Conservation (phyloP, 2,329 filamentous ascomycete species). For the Chaetomiaceae sp. region DNA sequence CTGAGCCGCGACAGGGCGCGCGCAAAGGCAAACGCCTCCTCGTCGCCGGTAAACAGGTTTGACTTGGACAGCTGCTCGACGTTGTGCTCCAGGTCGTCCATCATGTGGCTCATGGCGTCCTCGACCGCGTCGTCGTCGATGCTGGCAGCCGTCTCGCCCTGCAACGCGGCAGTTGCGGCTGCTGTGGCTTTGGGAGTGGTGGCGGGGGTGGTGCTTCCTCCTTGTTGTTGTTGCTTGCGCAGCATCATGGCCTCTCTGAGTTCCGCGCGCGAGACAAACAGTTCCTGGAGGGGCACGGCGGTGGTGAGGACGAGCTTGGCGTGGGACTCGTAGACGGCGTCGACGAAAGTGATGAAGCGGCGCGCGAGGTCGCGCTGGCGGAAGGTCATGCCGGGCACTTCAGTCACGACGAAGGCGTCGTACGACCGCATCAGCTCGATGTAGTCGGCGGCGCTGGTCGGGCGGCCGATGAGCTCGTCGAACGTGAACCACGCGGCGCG, state of each 20-base stretch:
- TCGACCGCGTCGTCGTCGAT: constrained; percentile 46
- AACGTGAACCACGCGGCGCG: constrained; percentile 89
- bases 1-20: constrained; percentile 75
- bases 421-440: constrained; percentile 86
- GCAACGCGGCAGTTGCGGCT: background rate
- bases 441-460: constrained; percentile 92
- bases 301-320: constrained; percentile 95
- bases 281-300: constrained; percentile 74
- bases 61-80: constrained; percentile 80
- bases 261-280: constrained; percentile 75
- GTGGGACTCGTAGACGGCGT: constrained; percentile 87
- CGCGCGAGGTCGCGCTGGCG: constrained; percentile 80
- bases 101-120: constrained; percentile 70
- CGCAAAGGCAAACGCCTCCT: constrained; percentile 95
- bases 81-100: constrained; percentile 83
- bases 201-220: too few species aligned
- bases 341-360: constrained; percentile 95
- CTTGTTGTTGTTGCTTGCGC: background rate
- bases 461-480: constrained; percentile 80
- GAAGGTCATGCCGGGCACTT: constrained; percentile 87
- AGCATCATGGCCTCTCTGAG: constrained; percentile 53
- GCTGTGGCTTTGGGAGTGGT: too few species aligned
- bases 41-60: constrained; percentile 85
- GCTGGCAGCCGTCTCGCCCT: constrained; percentile 37
- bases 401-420: constrained; percentile 86